Base-by-base conservation (phyloP, 148 eudicot species). In the Dysphania ambrosioides region DNA sequence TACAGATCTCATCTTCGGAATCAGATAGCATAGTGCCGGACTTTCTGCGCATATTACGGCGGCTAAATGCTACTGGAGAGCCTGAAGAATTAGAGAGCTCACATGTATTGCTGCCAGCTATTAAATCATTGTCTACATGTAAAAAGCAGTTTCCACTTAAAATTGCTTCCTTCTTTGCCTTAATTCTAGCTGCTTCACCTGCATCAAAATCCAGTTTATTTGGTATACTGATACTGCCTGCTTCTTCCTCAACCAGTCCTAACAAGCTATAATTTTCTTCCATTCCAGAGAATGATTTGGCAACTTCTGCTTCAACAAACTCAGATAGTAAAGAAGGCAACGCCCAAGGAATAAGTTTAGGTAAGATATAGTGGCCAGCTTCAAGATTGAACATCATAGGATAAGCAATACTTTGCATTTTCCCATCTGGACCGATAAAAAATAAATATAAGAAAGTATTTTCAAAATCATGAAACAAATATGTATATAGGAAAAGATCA, bases 121-220 rank as follows among this genome's bases (percentile, higher is more conserved):
- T 70, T 32, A 75, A 59, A 68, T 82, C 89, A 80, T 76, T 73
- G 15, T 83, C 87, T 74, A 80, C 82, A 65, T 81, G 85, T 51
- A 41, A 41, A 64, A 74, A 77, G 75, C 71, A 80, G 70, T 87
- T 87, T 71, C 80, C 77, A 24, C 79, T 84, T 79, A 94, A 81
- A 80, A 95, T 92, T 72, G 80, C 91, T 67, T 87, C 89, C 78
- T 95, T 95, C 84, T 86, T 90, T 65, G 90, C 88, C 73, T 87
- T 85, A 72, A 88, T 75, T 41, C 73, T 72, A 42, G 85, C 80
- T 47, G 47, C 56, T 76, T 78, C 82, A 79, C 73, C 68, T 41
- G 79, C 70, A 53, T 58, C 65, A 72, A 66, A 74, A 70, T 61
- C 77, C 36, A 70, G 60, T 23, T 70, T 60, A 56, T 80, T 56